Conservation (phyloP, 2,329 filamentous ascomycete species). For the Exophiala bonariae region DNA sequence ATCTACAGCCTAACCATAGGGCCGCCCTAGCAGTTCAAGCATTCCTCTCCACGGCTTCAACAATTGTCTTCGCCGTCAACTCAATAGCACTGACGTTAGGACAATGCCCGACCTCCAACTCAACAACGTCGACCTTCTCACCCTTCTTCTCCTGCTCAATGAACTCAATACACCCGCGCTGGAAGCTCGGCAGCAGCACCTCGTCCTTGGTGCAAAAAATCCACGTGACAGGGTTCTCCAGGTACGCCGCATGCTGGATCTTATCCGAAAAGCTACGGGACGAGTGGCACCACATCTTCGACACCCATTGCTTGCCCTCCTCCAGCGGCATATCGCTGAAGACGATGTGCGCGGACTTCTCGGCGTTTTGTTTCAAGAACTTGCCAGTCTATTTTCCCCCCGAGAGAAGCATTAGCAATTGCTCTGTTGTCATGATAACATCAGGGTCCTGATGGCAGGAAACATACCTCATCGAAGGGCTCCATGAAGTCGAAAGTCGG, state of each 20-base stretch:
- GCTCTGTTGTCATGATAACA: background rate
- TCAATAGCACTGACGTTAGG: background rate
- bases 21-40: background rate
- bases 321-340: background rate
- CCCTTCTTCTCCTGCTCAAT: background rate
- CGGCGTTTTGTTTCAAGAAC: background rate
- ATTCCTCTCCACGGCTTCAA: background rate
- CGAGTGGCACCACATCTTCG: background rate
- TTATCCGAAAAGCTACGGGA: slow-evolving; percentile 2
- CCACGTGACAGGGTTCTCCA: slow-evolving; percentile 6
- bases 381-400: background rate
- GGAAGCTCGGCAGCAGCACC: background rate
- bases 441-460: too few relatives aligned
- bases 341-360: background rate
- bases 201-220: slow-evolving; percentile 6
- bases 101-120: slow-evolving; percentile 3
- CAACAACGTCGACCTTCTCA: slow-evolving; percentile 1
- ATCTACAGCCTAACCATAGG: too few relatives aligned
- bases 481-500: slow-evolving; percentile 1
- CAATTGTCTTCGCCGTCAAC: background rate
- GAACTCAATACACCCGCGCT: slow-evolving; percentile 1
- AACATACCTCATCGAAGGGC: background rate
- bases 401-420: background rate
- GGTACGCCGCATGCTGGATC: slow-evolving; percentile 1
- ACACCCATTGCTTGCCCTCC: background rate